Conservation (phyloP, 768 basidiomycete genomes). For the Mycena galericulata region DNA sequence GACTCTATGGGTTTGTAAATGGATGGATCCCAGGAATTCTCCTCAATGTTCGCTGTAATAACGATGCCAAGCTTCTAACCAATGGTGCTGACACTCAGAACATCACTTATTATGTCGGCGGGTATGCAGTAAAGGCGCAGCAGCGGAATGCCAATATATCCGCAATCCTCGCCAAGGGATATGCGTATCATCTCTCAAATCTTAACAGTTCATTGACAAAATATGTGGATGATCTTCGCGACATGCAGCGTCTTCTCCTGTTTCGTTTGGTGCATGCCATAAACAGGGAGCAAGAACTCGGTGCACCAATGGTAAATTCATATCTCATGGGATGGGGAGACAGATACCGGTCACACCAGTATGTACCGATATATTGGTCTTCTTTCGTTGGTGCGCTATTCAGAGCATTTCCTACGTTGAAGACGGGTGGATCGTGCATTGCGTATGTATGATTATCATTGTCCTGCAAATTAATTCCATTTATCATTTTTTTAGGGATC, state of each 20-base stretch:
- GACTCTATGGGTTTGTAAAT: constrained; percentile 42
- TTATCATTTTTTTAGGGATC: too few relatives aligned
- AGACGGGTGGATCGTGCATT: background rate
- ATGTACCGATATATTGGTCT: constrained; percentile 49
- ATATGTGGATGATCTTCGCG: constrained; percentile 36
- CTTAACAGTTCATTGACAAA: background rate
- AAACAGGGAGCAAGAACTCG: constrained; percentile 52
- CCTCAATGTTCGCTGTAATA: constrained; percentile 47
- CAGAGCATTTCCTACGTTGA: constrained; percentile 35
- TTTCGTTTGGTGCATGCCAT: constrained; percentile 47
- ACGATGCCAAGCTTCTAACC: constrained; percentile 55
- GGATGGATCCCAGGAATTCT: constrained; percentile 43
- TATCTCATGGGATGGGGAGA: constrained; percentile 62
- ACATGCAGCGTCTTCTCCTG: constrained; percentile 44
- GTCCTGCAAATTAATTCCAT: too few relatives aligned
- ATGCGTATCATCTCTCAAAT: constrained; percentile 44
- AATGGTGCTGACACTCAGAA: constrained; percentile 47
- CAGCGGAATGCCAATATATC: constrained; percentile 46
- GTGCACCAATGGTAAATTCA: constrained; percentile 51
- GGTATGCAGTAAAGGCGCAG: constrained; percentile 53
- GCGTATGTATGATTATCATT: too few relatives aligned
- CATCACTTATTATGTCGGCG: constrained; percentile 47
- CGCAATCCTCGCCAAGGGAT: constrained; percentile 46
- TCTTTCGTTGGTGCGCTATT: constrained; percentile 37
- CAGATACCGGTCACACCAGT: constrained; percentile 49